Conservation (phyloP, 805 yeast species). For the Diddensiella santjacobensis region DNA sequence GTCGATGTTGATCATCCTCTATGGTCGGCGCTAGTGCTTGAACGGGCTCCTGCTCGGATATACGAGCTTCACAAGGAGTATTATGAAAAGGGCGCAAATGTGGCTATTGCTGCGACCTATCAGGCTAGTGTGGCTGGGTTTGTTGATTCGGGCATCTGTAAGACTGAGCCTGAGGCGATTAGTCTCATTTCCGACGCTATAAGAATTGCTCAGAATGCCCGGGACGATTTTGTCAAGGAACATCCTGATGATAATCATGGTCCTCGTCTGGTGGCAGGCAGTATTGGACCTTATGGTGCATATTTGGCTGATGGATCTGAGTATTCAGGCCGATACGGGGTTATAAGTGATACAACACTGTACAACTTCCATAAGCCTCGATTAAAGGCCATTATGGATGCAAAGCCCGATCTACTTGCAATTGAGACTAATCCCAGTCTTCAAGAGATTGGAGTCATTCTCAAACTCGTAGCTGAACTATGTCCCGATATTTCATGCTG, state of each 20-base stretch:
- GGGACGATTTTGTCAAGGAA: conserved; percentile 8
- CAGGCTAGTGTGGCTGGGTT: conserved; percentile 51
- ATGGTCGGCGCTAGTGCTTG: conserved; percentile 60
- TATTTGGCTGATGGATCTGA: conserved; percentile 65
- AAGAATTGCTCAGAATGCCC: conserved; percentile 28
- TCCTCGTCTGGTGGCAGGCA: conserved; percentile 54
- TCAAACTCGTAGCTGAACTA: conserved; percentile 38
- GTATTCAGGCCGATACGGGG: conserved; percentile 63
- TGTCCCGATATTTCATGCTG: conserved; percentile 41
- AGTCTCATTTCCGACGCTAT: conserved; percentile 21
- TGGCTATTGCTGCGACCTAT: conserved; percentile 55
- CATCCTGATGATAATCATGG: conserved; percentile 8
- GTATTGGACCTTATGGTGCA: conserved; percentile 78
- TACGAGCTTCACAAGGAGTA: conserved; percentile 49
- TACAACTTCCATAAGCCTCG: conserved; percentile 51
- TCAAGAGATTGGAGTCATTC: conserved; percentile 50
- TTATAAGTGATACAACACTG: conserved; percentile 28
- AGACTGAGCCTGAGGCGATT: conserved; percentile 15
- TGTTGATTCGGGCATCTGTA: conserved; percentile 8
- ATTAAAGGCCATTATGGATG: conserved; percentile 37
- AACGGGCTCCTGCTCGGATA: conserved; percentile 43
- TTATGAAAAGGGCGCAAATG: conserved; percentile 50
- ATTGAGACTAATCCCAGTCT: conserved; percentile 71
- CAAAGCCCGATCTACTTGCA: conserved; percentile 49
- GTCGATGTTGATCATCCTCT: conserved; percentile 44